Conservation (phyloP, 441 rosid genomes). For the Erodium moschatum region DNA sequence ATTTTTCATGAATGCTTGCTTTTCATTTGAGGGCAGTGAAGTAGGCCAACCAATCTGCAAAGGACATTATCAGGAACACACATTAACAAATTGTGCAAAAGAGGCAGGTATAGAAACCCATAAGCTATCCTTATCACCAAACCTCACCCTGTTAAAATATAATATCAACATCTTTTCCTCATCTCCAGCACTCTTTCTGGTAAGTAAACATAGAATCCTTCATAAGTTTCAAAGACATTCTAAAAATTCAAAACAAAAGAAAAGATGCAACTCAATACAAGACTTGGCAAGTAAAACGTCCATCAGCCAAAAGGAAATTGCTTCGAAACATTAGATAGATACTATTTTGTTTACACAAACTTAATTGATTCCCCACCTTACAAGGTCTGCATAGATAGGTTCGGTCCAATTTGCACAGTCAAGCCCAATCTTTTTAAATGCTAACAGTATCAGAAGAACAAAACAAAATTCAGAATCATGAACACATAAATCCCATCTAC, state of each 20-base stretch:
- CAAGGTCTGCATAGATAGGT: slow-evolving; percentile 68
- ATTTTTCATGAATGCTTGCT: slow-evolving; percentile 53
- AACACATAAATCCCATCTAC: background rate
- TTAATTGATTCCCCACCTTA: slow-evolving; percentile 35
- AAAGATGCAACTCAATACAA: background rate
- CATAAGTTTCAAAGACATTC: slow-evolving; percentile 11
- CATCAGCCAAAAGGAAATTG: background rate
- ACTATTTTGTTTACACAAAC: background rate
- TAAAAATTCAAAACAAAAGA: background rate
- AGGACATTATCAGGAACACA: slow-evolving; percentile 6
- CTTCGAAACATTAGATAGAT: background rate
- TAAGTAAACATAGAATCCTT: slow-evolving; percentile 19
- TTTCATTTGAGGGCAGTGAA: slow-evolving; percentile 81
- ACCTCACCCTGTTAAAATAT: slow-evolving; percentile 61
- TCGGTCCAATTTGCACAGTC: slow-evolving; percentile 93
- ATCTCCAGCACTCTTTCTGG: slow-evolving; percentile 74
- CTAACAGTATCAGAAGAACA: slow-evolving; percentile 29
- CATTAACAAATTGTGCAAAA: slow-evolving; percentile 16
- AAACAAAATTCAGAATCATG: slow-evolving; percentile 10
- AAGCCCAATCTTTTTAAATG: slow-evolving; percentile 83
- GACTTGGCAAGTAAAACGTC: background rate
- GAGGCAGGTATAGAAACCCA: slow-evolving; percentile 1
- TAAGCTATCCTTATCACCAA: slow-evolving; percentile 11
- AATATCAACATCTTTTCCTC: slow-evolving; percentile 80
- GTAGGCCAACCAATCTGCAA: slow-evolving; percentile 94